A percentile compares a stretch with the other conserved stretches of the same genome.
phyloP scores from a whole-genome alignment of 257 asterid genomes.

The Fraxinus cuspidata region DNA sequence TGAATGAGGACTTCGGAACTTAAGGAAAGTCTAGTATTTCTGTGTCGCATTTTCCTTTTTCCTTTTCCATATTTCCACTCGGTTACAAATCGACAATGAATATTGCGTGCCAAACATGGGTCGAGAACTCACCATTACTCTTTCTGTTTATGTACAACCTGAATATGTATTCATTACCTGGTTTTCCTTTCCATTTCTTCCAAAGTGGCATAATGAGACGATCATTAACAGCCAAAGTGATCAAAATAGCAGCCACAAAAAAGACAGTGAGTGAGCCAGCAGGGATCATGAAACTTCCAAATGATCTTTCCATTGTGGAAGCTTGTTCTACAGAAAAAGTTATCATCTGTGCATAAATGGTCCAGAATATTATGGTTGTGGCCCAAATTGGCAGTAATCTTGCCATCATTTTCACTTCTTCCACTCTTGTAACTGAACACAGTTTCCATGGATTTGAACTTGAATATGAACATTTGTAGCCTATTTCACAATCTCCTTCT shows the following conservation, averaged over 20 bases:
- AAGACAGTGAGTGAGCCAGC: conserved; percentile 91
- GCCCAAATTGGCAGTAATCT: conserved; percentile 89
- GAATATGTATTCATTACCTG: conserved; percentile 41
- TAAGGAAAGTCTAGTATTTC: background rate
- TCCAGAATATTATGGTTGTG: conserved; percentile 92
- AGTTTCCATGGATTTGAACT: conserved; percentile 85
- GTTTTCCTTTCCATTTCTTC: conserved; percentile 79
- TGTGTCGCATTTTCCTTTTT: background rate
- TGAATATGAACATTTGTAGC: background rate
- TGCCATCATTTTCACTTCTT: conserved; percentile 91
- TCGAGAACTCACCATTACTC: too few species aligned
- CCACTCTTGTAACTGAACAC: conserved; percentile 75
- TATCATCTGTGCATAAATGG: conserved; percentile 91
- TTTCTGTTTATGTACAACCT: background rate
- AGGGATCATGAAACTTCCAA: conserved; percentile 71
- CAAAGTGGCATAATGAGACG: conserved; percentile 77
- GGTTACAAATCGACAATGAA: too few species aligned
- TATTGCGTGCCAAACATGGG: too few species aligned
- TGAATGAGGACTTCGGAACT: too few species aligned
- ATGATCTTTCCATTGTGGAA: conserved; percentile 66
- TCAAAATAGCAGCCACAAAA: conserved; percentile 74
- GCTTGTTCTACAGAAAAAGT: conserved; percentile 95
- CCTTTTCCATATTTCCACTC: background rate
- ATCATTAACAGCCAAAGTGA: conserved; percentile 68
- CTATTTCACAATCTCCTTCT: conserved; percentile 52